Evolutionary conservation across 371 early-diverging fungal genomes (phyloP).

Genomic region (Rhizopus microsporus): DNA sequence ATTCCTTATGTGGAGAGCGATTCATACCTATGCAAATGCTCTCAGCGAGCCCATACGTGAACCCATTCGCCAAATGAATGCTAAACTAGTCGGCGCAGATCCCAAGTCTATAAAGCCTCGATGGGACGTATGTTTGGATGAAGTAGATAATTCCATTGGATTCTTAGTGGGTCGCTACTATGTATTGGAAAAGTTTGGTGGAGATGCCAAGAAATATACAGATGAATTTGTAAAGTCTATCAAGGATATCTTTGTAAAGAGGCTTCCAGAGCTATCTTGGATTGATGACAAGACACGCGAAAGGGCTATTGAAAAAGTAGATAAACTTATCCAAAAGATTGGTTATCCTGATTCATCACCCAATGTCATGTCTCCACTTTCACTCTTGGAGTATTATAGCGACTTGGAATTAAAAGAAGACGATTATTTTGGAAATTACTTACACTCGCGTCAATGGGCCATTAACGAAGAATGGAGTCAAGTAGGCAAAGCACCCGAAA

Average conservation of each 20-base stretch:
- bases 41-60: slow-evolving; percentile 35
- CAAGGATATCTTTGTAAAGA: slow-evolving; percentile 45
- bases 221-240: slow-evolving; percentile 51
- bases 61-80: slow-evolving; percentile 32
- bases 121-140: slow-evolving; percentile 52
- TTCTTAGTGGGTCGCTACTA: slow-evolving; percentile 57
- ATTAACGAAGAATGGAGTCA: slow-evolving; percentile 30
- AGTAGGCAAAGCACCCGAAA: slow-evolving; percentile 44
- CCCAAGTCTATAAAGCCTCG: slow-evolving; percentile 47
- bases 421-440: slow-evolving; percentile 55
- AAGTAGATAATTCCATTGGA: slow-evolving; percentile 42
- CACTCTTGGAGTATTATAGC: slow-evolving; percentile 50
- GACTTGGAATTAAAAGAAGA: slow-evolving; percentile 25
- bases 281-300: slow-evolving; percentile 52
- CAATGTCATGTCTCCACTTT: slow-evolving; percentile 47
- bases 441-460: slow-evolving; percentile 31
- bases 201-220: slow-evolving; percentile 41
- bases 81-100: slow-evolving; percentile 41
- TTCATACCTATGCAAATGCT: slow-evolving; percentile 27
- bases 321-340: slow-evolving; percentile 44
- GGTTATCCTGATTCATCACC: slow-evolving; percentile 53
- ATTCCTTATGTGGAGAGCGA: slow-evolving; percentile 48
- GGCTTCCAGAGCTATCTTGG: slow-evolving; percentile 52
- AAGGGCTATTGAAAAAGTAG: slow-evolving; percentile 47
- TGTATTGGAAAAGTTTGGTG: slow-evolving; percentile 45